Evolutionary conservation across 2,329 filamentous ascomycete genomes (phyloP), one percentile per base, ranked within the genome.

Genomic region (Ophiobolus disseminans): DNA sequence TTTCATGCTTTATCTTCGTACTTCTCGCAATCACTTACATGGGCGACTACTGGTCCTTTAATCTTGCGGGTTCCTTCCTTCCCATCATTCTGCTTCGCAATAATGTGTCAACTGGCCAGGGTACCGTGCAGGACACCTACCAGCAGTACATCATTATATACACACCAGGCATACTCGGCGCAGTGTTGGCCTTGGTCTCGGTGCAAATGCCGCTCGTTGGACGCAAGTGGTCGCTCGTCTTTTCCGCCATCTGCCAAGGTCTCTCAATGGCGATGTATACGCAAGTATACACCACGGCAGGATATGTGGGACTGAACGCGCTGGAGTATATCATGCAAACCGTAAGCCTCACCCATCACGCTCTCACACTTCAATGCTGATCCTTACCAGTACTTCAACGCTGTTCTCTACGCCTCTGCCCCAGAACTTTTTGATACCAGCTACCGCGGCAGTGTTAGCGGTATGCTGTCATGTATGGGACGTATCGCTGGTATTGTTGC

Each of bases 41-140:
- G 62, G 64, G 64, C n/a, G 61, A 68, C 28, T 68, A 68, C 57
- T 68, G 64, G 63, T 68, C 64, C 7, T 68, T 68, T 47, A 68
- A 68, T 20, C 53, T 68, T 3, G 64, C 63, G 14, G 62, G 64
- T 3, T 36, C 42, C 19, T 68, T 65, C 44, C 49, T 68, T 1
- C 64, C 64, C 3, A 60, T 68, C 38, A 68, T 68, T 13, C 38
- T 68, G 14, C 42, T 65, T 7, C 58, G 58, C n/a, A 66, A 68
- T 53, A 68, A 68, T n/a, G 63, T 68, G 5, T 52, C 51, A 1
- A 50, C 48, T 8, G 63, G 63, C 25, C 57, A 47, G 14, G 58
- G 58, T 20, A 50, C 54, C 14, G 64, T 68, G 3, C 45, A 53
- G 11, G 57, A 63, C 23, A 68, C 64, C 9, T 68, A 68, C 26